Conservation (phyloP, 2,329 filamentous ascomycete species). For the Pseudopyricularia cyperi region DNA sequence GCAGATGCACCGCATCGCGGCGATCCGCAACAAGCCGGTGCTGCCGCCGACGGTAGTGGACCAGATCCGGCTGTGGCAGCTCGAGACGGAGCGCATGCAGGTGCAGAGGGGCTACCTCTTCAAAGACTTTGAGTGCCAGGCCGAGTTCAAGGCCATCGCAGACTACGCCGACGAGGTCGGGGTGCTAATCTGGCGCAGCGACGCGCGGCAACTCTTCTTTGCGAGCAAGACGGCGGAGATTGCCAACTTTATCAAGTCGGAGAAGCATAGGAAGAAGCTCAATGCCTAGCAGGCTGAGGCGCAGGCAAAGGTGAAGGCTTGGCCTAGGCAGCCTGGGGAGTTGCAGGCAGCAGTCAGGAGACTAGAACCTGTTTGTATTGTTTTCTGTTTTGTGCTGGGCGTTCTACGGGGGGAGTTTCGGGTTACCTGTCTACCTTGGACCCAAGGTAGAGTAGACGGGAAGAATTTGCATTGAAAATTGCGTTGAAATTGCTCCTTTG, state of each 20-base stretch:
- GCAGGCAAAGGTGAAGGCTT: not conserved
- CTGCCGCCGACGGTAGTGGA: constrained; percentile 93
- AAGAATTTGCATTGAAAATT: too few species aligned
- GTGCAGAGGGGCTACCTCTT: constrained; percentile 75
- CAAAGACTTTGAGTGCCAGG: constrained; percentile 64
- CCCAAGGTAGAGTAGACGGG: too few species aligned
- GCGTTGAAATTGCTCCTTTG: too few species aligned
- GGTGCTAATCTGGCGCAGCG: constrained; percentile 77
- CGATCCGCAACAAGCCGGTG: constrained; percentile 49
- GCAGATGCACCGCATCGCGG: constrained; percentile 65
- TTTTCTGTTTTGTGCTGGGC: too few species aligned
- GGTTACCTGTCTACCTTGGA: too few species aligned
- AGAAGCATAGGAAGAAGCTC: constrained; percentile 27
- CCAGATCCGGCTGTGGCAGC: constrained; percentile 94
- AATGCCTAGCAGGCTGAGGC: not conserved
- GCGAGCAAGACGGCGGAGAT: constrained; percentile 86
- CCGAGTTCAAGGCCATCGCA: constrained; percentile 57
- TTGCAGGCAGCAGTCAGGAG: too few species aligned
- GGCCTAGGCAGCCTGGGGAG: not conserved
- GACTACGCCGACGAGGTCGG: constrained; percentile 84
- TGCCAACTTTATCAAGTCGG: constrained; percentile 60
- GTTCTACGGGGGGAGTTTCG: too few species aligned
- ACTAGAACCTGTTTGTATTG: too few species aligned
- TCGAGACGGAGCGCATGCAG: constrained; percentile 91
- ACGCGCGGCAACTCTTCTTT: constrained; percentile 74